These are phyloP conservation scores for Tuber melanosporum DNA, from an alignment of 495 filamentous ascomycete species.

Conservation along the genomic window DNA sequence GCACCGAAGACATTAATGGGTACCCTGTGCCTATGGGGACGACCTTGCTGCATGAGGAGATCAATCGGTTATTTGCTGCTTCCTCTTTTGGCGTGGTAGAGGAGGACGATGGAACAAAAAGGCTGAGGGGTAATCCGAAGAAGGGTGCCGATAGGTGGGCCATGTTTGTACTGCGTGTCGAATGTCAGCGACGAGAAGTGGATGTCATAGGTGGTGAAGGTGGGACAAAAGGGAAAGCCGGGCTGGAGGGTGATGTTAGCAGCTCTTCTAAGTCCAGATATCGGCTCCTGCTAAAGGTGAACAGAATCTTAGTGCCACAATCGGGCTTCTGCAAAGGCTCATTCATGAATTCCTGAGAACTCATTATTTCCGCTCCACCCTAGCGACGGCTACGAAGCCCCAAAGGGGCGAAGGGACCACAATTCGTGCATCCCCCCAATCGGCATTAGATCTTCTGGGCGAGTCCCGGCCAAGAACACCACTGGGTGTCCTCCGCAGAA, in stretches of 20 bases:
- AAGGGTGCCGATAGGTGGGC: conserved; percentile 79
- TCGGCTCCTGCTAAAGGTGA: conserved; percentile 24
- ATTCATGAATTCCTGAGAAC: conserved; percentile 62
- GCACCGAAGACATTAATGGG: conserved; percentile 22
- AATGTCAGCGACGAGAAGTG: conserved; percentile 39
- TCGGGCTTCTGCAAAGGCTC: conserved; percentile 59
- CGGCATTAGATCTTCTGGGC: not conserved
- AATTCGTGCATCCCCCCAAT: not conserved
- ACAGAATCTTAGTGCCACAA: conserved; percentile 46
- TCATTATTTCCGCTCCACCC: conserved; percentile 56
- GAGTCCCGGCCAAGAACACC: conserved; percentile 14
- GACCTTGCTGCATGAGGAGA: conserved; percentile 67
- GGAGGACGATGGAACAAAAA: conserved; percentile 45
- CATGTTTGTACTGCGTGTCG: conserved; percentile 81
- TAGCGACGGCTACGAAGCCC: conserved; percentile 13
- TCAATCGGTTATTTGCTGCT: conserved; percentile 68
- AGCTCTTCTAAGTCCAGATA: not conserved
- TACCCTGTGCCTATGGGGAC: conserved; percentile 37
- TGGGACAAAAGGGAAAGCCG: conserved; percentile 38
- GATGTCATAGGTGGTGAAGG: conserved; percentile 35
- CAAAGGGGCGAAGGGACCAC: not conserved
- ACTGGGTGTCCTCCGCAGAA: conserved; percentile 7
- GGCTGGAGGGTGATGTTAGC: conserved; percentile 32
- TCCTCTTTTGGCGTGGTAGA: conserved; percentile 71
- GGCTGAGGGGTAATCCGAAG: conserved; percentile 45